Evolutionary conservation across 805 yeast genomes (phyloP).

Genomic region (Kodamaea lidongshanica): DNA sequence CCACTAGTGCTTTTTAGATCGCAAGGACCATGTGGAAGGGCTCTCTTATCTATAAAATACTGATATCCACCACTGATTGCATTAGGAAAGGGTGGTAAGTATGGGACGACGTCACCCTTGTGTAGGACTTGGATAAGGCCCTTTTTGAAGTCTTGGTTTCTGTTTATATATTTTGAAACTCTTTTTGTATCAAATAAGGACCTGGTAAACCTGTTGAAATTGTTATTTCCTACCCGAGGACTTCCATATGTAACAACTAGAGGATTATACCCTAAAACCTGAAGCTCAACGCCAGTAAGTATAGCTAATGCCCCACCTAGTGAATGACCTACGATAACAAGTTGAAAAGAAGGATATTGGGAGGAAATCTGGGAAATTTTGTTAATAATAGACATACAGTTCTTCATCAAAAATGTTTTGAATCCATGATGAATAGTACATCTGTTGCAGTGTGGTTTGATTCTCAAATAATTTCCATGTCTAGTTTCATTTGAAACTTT

Average conservation of each 20-base stretch:
- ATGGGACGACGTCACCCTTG: slow-evolving; percentile 52
- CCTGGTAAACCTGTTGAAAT: slow-evolving; percentile 49
- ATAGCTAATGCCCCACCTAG: slow-evolving; percentile 68
- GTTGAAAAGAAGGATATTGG: slow-evolving; percentile 41
- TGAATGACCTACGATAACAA: slow-evolving; percentile 67
- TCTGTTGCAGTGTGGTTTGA: slow-evolving; percentile 35
- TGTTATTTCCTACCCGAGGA: slow-evolving; percentile 57
- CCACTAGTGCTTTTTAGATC: slow-evolving; percentile 3
- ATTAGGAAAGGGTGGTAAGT: slow-evolving; percentile 47
- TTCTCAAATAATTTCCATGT: not conserved
- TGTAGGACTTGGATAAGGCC: slow-evolving; percentile 55
- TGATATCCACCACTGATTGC: slow-evolving; percentile 48
- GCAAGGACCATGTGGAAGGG: slow-evolving; percentile 29
- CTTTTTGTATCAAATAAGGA: slow-evolving; percentile 35
- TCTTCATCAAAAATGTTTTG: slow-evolving; percentile 38
- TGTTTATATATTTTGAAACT: slow-evolving; percentile 17
- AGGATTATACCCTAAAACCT: slow-evolving; percentile 48
- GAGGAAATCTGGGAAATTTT: slow-evolving; percentile 23
- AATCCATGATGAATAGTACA: slow-evolving; percentile 67
- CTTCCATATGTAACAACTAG: slow-evolving; percentile 55
- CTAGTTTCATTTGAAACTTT: not conserved
- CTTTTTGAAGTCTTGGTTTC: slow-evolving; percentile 17
- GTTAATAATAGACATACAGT: slow-evolving; percentile 33
- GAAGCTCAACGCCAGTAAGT: slow-evolving; percentile 57
- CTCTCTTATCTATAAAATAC: slow-evolving; percentile 36